A percentile compares a stretch with the other conserved stretches of the same genome.
phyloP scores from a whole-genome alignment of 2,329 filamentous ascomycete species.

The Aspergillus pseudoglaucus region DNA sequence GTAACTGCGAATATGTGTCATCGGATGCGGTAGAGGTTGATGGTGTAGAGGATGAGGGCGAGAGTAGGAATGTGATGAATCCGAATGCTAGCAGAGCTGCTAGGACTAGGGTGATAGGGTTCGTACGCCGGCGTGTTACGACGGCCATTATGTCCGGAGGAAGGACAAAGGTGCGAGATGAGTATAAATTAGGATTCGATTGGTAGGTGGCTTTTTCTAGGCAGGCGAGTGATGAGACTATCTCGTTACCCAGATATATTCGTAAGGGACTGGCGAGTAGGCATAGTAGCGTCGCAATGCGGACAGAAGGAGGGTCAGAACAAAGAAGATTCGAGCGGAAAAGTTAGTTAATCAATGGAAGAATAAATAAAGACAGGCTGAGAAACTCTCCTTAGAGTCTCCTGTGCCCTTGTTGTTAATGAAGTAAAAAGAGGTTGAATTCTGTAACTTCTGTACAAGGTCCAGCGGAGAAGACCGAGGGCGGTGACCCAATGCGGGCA shows the following conservation, averaged over 20 bases:
- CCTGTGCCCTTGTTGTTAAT: background rate
- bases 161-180: too few relatives aligned
- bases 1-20: conserved; percentile 37
- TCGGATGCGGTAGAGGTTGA: conserved; percentile 33
- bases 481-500: background rate
- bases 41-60: conserved; percentile 44
- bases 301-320: background rate
- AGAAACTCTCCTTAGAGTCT: background rate
- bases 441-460: background rate
- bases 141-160: conserved; percentile 46
- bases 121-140: conserved; percentile 66
- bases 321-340: background rate
- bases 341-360: background rate
- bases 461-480: too few relatives aligned
- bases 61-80: conserved; percentile 51
- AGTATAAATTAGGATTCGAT: background rate
- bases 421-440: background rate
- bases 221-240: background rate
- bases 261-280: conserved; percentile 1
- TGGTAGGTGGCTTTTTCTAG: background rate
- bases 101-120: conserved; percentile 66
- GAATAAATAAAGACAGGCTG: background rate
- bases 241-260: conserved; percentile 9
- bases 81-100: conserved; percentile 66
- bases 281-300: conserved; percentile 5